phyloP scores from a whole-genome alignment of 2,329 filamentous ascomycete species.

The Cryphonectria carpinicola region DNA sequence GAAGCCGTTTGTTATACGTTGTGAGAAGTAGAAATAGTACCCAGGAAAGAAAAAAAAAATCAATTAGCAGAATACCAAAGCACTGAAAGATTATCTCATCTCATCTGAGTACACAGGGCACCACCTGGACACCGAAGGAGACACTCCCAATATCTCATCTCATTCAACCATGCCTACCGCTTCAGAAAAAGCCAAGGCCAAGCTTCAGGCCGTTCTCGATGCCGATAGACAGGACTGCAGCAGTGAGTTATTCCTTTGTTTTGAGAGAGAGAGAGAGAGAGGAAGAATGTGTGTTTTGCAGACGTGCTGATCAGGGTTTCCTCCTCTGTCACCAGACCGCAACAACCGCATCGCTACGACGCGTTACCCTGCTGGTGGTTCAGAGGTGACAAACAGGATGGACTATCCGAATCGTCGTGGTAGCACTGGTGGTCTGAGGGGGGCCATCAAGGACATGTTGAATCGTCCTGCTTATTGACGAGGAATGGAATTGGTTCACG shows the following conservation, averaged over 20 bases:
- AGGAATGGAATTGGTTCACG: neutral
- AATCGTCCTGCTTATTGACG: conserved; percentile 7
- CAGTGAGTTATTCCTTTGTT: neutral
- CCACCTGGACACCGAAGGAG: neutral
- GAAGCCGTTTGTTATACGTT: neutral
- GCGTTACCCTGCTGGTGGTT: neutral
- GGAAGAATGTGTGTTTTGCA: neutral
- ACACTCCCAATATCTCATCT: neutral
- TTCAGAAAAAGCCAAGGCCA: conserved; percentile 4
- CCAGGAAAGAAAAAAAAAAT: no score
- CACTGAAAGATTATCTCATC: neutral
- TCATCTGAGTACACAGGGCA: neutral
- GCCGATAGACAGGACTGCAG: conserved; percentile 4
- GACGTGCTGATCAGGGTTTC: neutral
- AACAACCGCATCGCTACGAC: conserved; percentile 1
- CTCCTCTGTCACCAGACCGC: neutral
- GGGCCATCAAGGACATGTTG: conserved; percentile 1
- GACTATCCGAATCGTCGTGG: neutral
- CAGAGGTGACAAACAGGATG: conserved; percentile 12
- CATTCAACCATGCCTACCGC: neutral
- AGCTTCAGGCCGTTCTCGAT: neutral
- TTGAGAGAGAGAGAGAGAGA: no score
- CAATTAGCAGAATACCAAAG: neutral
- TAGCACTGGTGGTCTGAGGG: conserved; percentile 1
- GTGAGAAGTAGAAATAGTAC: neutral